A percentile compares a stretch with the other conserved stretches of the same genome.
phyloP scores from a whole-genome alignment of 139 green algal genomes.

The Pseudopediastrum boryanum region DNA sequence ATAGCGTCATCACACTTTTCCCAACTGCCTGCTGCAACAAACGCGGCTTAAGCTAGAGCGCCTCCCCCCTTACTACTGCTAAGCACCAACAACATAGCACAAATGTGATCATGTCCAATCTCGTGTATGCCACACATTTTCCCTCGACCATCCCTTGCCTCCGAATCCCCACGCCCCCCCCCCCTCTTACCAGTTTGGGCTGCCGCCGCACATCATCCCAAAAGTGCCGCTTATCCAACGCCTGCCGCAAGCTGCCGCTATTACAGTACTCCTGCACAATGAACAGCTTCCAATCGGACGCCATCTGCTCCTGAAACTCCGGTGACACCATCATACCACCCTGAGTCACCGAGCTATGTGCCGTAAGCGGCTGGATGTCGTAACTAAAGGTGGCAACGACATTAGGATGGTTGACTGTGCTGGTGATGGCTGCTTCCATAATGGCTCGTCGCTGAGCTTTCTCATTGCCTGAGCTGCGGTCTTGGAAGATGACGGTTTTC shows the following conservation, averaged over 20 bases:
- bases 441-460: slow-evolving; percentile 45
- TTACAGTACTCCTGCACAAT: slow-evolving; percentile 40
- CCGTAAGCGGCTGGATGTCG: slow-evolving; percentile 28
- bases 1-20: too few relatives aligned
- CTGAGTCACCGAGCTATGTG: not conserved
- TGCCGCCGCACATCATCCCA: not conserved
- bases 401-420: slow-evolving; percentile 50
- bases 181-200: not conserved
- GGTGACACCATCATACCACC: not conserved
- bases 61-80: not conserved
- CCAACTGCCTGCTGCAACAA: too few relatives aligned
- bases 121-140: not conserved
- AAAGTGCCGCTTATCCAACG: not conserved
- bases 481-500: slow-evolving; percentile 57
- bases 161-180: not conserved
- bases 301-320: not conserved
- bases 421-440: slow-evolving; percentile 56
- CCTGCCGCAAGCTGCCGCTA: slow-evolving; percentile 12
- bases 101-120: not conserved
- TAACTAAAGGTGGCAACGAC: slow-evolving; percentile 51
- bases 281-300: slow-evolving; percentile 12
- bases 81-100: not conserved
- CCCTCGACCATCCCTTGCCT: not conserved
- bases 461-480: slow-evolving; percentile 32
- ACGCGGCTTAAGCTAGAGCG: too few relatives aligned